These are phyloP conservation scores for Alternaria sp. DNA, from an alignment of 2,329 filamentous ascomycete genomes.

Conservation along the genomic window DNA sequence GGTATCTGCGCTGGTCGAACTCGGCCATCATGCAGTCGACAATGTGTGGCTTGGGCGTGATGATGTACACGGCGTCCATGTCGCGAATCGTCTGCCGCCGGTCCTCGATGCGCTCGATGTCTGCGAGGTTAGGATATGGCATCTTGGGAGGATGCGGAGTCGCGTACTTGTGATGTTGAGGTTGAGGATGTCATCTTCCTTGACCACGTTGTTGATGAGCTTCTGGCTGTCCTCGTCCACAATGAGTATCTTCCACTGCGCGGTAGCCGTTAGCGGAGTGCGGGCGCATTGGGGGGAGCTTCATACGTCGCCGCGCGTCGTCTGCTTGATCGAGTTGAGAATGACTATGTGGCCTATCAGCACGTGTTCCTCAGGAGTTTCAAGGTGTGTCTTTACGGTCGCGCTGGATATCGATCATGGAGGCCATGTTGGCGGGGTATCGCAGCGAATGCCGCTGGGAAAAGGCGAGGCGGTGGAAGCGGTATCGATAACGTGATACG, in stretches of 20 bases:
- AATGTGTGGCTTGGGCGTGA: constrained; percentile 84
- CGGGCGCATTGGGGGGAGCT: background rate
- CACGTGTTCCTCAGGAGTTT: background rate
- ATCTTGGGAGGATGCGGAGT: background rate
- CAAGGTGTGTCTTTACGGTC: constrained; percentile 59
- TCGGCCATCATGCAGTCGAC: constrained; percentile 95
- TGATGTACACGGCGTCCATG: constrained; percentile 93
- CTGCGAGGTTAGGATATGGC: constrained; percentile 57
- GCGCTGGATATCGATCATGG: constrained; percentile 83
- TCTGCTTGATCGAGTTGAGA: constrained; percentile 74
- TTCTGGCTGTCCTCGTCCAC: constrained; percentile 83
- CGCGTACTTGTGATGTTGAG: constrained; percentile 89
- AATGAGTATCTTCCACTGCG: constrained; percentile 94
- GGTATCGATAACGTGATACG: background rate
- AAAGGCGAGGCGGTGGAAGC: background rate
- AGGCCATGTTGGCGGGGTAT: constrained; percentile 71
- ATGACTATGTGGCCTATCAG: constrained; percentile 63
- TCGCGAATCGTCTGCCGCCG: constrained; percentile 80
- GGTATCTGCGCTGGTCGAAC: constrained; percentile 83
- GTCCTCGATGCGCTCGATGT: constrained; percentile 93
- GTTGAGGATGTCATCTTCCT: constrained; percentile 96
- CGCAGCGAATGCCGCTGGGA: constrained; percentile 23
- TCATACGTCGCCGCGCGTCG: constrained; percentile 80
- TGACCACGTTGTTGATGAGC: constrained; percentile 87
- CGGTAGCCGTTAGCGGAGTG: constrained; percentile 36